phyloP scores from a whole-genome alignment of 345 rosid genomes.

The Moricandia moricandioides region DNA sequence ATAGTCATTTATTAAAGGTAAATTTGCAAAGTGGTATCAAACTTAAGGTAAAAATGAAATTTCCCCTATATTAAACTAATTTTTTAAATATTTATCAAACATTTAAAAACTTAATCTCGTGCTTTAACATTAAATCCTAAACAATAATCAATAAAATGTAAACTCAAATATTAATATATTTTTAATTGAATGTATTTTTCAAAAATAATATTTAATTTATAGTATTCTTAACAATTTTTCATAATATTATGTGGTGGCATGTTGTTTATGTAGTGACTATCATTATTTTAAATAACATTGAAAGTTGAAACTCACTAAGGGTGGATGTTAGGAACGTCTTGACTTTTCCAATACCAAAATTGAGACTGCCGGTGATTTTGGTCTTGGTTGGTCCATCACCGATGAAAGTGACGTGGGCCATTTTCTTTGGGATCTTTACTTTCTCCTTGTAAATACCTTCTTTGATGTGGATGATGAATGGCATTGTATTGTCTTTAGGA shows the following conservation, averaged over 20 bases:
- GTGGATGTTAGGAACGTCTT: slow-evolving; percentile 56
- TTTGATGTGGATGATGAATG: slow-evolving; percentile 66
- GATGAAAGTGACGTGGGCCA: slow-evolving; percentile 48
- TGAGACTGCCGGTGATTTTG: slow-evolving; percentile 54
- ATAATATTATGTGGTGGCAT: neutral
- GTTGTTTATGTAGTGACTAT: neutral
- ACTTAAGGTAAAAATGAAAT: too few relatives aligned
- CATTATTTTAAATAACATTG: neutral
- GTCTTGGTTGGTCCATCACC: slow-evolving; percentile 79
- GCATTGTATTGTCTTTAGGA: slow-evolving; percentile 36
- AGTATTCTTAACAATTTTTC: too few relatives aligned
- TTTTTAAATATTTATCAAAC: too few relatives aligned
- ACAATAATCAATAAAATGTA: too few relatives aligned
- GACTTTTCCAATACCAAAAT: slow-evolving; percentile 43
- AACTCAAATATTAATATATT: too few relatives aligned
- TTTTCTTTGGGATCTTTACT: slow-evolving; percentile 36
- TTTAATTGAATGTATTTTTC: too few relatives aligned
- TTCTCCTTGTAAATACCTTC: slow-evolving; percentile 64
- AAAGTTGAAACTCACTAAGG: slow-evolving; percentile 43
- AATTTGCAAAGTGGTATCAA: too few relatives aligned
- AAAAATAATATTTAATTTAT: too few relatives aligned
- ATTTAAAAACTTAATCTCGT: too few relatives aligned
- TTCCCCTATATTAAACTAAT: too few relatives aligned
- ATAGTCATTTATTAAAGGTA: too few relatives aligned
- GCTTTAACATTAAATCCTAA: too few relatives aligned